Evolutionary conservation across 768 basidiomycete genomes (phyloP), one percentile per base, ranked within the genome.

Genomic region (Xanthoconium stramineum): DNA sequence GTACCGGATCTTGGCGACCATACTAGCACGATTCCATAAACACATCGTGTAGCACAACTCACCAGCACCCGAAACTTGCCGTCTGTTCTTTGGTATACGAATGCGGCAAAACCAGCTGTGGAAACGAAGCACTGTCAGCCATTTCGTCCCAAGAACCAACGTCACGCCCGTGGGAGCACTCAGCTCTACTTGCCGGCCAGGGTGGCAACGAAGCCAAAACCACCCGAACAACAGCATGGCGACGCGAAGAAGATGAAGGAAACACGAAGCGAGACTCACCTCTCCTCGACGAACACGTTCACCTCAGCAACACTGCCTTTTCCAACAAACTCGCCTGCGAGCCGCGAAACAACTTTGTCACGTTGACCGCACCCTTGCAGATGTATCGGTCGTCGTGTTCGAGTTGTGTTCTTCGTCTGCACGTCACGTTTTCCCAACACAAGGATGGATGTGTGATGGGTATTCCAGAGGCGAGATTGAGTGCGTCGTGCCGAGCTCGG

Each of bases 31-130:
- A 20, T 44, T 42, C 15, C 40, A 47, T 44, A 49, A 12, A 30
- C 7, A 29, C 6, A 15, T 7, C 10, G 32, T 8, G 19, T 6
- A 5, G 29, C 47, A 37, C 45, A 39, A 45, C 81, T 42, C 65
- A 88, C 88, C 58, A 81, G 73, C 20, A 89, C 84, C 68, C 78
- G 82, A 75, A 80, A 89, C 19, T 76, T 74, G 19, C 80, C 79
- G 47, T 78, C 71, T 66, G 30, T 76, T 69, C 68, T 83, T 85
- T 0, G 80, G 82, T 40, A 79, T 70, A 51, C 74, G 78, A 49
- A 89, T 84, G 4, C 74, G 80, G 66, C 82, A 86, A 36, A 73
- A 76, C 88, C 88, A 90, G 48, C 88, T 89, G 52, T 38, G 24
- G 15, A 24, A 28, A 11, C 45, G 30, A 30, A 9, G 43, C 0